Evolutionary conservation across 106 monocot genomes (phyloP), one percentile per base, ranked within the genome.

Genomic region (Allium fistulosum): DNA sequence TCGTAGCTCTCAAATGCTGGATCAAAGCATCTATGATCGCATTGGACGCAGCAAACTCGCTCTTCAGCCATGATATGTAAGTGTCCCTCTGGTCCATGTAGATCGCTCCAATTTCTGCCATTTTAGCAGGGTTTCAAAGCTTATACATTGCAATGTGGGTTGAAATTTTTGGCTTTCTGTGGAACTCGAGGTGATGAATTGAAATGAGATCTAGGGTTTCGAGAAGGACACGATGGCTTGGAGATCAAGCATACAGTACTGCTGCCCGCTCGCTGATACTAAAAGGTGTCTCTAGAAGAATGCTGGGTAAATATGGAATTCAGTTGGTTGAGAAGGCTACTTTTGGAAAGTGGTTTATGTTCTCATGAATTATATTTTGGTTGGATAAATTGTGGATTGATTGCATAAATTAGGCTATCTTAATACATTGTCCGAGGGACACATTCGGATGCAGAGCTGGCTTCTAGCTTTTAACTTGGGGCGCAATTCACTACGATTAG

Each of bases 41-140:
- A 51, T 88, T 88, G 12, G 88, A 78, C 11, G 88, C 88, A 11
- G 88, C 88, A 63, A 88, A 88, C 68, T 88, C 88, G 7, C 78
- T 76, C 53, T 71, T 66, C 57, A 88, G 59, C 88, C 88, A 88
- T 17, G 72, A 79, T 60, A 88, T 81, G 76, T 84, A 84, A 22
- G 76, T 68, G 53, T 88, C 88, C 49, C 88, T 18, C 76, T 84
- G 84, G 64, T 88, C 88, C 4, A 79, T 51, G 48, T 66, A 57
- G 0, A 22, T 59, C 14, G 22, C 59, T 18, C 17, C 17, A 10
- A 59, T 59, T 22, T 9, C 59, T 9, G 59, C 2, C 17, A 8
- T 59, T 8, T 22, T 6, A 15, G 59, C 7, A 15, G 59, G 7
- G 59, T 17, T 59, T 18, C 17, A 8, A 18, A 16, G 59, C 18